phyloP scores from a whole-genome alignment of 176 grass and related monocot species.

The Oryza nivara region DNA sequence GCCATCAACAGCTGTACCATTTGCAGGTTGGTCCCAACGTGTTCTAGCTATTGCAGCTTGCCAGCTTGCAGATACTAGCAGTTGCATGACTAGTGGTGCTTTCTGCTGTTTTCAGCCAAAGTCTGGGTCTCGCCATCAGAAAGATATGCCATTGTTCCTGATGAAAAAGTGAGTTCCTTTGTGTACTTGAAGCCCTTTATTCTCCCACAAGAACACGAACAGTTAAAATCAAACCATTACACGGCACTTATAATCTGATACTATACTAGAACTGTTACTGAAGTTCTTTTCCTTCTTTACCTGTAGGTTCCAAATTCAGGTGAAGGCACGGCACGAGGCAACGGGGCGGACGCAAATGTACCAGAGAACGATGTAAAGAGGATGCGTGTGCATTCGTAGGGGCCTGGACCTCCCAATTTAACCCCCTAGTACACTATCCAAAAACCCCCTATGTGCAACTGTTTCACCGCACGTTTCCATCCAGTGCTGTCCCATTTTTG shows the following conservation, averaged over 20 bases:
- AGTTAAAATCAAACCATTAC: neutral
- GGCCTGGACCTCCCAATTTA: neutral
- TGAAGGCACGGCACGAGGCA: constrained; percentile 44
- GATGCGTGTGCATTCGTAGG: constrained; percentile 65
- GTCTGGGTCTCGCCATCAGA: constrained; percentile 92
- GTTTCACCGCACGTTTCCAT: constrained; percentile 1
- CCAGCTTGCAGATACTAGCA: constrained; percentile 15
- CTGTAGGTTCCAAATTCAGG: constrained; percentile 56
- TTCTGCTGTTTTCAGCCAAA: constrained; percentile 65
- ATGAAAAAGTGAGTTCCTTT: constrained; percentile 74
- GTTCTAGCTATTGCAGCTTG: neutral
- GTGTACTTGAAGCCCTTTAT: neutral
- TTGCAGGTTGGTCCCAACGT: constrained; percentile 49
- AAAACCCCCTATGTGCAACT: neutral
- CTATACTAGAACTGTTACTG: neutral
- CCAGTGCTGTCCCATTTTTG: constrained; percentile 32
- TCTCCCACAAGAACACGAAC: neutral
- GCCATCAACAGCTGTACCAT: constrained; percentile 63
- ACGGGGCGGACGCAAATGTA: constrained; percentile 73
- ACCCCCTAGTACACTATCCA: neutral
- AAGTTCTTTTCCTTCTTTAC: constrained; percentile 6
- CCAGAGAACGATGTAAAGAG: constrained; percentile 88
- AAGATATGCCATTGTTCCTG: constrained; percentile 97
- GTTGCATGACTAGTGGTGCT: constrained; percentile 1
- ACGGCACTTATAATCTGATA: neutral